These are phyloP conservation scores for Cokeromyces recurvatus DNA, from an alignment of 371 early-diverging fungal species.

Conservation along the genomic window DNA sequence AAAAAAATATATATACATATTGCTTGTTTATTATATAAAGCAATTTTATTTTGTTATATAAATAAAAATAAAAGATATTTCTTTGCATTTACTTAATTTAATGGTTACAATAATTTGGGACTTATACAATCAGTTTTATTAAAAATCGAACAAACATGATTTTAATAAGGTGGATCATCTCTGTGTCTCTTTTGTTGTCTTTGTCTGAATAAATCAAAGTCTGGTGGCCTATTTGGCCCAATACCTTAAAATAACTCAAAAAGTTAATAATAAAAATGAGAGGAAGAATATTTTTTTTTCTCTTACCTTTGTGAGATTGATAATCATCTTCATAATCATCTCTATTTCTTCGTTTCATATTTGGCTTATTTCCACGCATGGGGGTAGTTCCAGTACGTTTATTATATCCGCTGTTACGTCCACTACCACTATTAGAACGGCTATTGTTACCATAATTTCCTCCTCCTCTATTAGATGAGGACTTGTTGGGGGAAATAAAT, in stretches of 20 bases:
- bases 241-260: conserved; percentile 23
- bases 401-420: conserved; percentile 17
- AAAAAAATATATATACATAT: too few species aligned
- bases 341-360: conserved; percentile 41
- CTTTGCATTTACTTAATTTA: too few species aligned
- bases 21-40: conserved; percentile 94
- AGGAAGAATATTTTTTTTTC: too few species aligned
- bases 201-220: conserved; percentile 55
- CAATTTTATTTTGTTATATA: too few species aligned
- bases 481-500: conserved; percentile 16
- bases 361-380: conserved; percentile 20
- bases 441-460: not conserved
- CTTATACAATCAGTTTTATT: too few species aligned
- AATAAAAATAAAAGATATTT: too few species aligned
- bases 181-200: conserved; percentile 54
- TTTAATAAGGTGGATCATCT: conserved; percentile 46
- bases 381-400: conserved; percentile 19
- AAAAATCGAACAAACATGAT: too few species aligned
- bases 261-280: not conserved
- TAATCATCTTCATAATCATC: conserved; percentile 54
- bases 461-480: conserved; percentile 10
- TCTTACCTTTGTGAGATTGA: conserved; percentile 34
- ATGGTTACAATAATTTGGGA: too few species aligned
- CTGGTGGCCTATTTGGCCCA: conserved; percentile 59
- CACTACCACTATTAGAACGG: conserved; percentile 16